Evolutionary conservation across 208 protist species (phyloP).

Genomic region (Novymonas esmeraldas): DNA sequence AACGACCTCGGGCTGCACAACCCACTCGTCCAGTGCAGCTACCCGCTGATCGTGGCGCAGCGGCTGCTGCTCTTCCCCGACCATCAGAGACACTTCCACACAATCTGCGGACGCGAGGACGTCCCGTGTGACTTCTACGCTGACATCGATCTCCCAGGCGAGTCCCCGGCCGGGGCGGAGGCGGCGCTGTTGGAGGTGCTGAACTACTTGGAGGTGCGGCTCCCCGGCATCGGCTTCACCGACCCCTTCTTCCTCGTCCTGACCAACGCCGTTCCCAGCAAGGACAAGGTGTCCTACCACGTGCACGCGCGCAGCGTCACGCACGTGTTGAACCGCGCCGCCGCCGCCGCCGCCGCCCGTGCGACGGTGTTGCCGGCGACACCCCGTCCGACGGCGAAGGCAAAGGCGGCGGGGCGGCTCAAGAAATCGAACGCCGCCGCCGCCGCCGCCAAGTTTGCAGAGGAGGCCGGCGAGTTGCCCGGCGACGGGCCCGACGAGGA

Average conservation of each 20-base stretch:
- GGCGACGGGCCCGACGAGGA: conserved; percentile 20
- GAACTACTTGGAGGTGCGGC: conserved; percentile 78
- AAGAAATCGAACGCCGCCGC: conserved; percentile 4
- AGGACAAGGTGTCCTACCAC: conserved; percentile 76
- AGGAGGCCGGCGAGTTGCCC: too few species aligned
- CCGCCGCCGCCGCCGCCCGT: neutral
- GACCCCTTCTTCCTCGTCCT: conserved; percentile 79
- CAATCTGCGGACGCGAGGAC: conserved; percentile 70
- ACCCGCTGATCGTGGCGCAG: conserved; percentile 66
- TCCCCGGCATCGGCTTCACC: conserved; percentile 74
- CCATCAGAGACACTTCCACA: conserved; percentile 65
- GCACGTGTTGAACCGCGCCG: conserved; percentile 2
- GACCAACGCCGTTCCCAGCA: conserved; percentile 61
- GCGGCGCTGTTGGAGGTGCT: conserved; percentile 71
- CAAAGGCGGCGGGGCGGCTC: too few species aligned
- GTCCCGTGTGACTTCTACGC: conserved; percentile 88
- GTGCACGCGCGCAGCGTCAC: conserved; percentile 77
- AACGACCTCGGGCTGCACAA: conserved; percentile 49
- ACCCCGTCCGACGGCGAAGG: neutral
- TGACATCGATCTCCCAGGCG: conserved; percentile 72
- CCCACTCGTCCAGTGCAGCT: conserved; percentile 42
- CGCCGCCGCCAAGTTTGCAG: too few species aligned
- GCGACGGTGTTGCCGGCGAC: neutral
- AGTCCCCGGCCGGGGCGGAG: conserved; percentile 37
- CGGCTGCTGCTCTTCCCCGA: conserved; percentile 76